phyloP scores from a whole-genome alignment of 148 eudicot genomes.

The Suaeda aralocaspica region DNA sequence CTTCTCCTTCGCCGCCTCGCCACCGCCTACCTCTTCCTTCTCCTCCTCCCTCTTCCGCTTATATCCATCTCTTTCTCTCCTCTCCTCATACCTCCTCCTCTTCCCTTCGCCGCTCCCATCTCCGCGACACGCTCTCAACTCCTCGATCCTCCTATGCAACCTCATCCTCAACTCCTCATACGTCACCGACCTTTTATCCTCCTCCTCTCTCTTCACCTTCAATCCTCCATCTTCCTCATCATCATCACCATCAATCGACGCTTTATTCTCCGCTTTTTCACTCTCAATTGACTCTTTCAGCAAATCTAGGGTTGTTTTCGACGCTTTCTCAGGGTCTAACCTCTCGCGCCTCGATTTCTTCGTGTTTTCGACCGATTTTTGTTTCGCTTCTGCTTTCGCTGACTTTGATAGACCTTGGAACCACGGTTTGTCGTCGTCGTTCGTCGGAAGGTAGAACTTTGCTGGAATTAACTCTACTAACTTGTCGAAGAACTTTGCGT shows the following conservation, averaged over 20 bases:
- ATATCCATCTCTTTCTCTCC: slow-evolving; percentile 39
- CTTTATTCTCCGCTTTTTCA: slow-evolving; percentile 17
- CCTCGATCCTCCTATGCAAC: slow-evolving; percentile 43
- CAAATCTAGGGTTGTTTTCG: slow-evolving; percentile 36
- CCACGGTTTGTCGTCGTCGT: slow-evolving; percentile 51
- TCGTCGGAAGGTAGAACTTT: slow-evolving; percentile 57
- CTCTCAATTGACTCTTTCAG: slow-evolving; percentile 39
- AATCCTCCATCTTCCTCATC: slow-evolving; percentile 18
- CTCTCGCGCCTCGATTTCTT: slow-evolving; percentile 56
- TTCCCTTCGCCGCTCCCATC: slow-evolving; percentile 20
- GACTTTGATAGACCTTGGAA: slow-evolving; percentile 61
- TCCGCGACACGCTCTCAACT: slow-evolving; percentile 51
- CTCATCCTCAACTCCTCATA: slow-evolving; percentile 59
- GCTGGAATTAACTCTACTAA: slow-evolving; percentile 70
- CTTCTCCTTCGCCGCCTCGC: background rate
- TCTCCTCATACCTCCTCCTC: slow-evolving; percentile 30
- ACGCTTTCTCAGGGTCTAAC: slow-evolving; percentile 58
- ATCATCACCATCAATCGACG: background rate
- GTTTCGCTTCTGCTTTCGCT: slow-evolving; percentile 53
- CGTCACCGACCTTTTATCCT: slow-evolving; percentile 37
- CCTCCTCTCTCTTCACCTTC: background rate
- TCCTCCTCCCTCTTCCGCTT: slow-evolving; percentile 28
- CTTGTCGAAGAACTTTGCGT: slow-evolving; percentile 63
- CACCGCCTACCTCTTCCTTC: slow-evolving; percentile 20
- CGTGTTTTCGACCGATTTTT: slow-evolving; percentile 47